Evolutionary conservation across 495 filamentous ascomycete species (phyloP).

Genomic region (Penicillium fimorum): DNA sequence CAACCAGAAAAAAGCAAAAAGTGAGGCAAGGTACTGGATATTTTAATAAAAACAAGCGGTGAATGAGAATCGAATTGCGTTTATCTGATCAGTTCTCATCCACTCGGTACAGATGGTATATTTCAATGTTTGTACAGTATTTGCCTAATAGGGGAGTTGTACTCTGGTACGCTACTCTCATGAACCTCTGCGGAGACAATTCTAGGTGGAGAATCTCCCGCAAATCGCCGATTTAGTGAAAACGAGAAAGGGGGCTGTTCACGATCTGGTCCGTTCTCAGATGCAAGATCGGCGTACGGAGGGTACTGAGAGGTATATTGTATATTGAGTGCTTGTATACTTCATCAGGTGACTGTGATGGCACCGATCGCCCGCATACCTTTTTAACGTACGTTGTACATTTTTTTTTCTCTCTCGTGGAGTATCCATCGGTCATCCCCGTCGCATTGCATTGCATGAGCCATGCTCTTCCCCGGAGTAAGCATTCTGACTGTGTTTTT

Average conservation of each 20-base stretch:
- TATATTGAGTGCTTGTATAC: slow-evolving; percentile 5
- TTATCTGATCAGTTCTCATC: slow-evolving; percentile 27
- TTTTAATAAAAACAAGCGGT: slow-evolving; percentile 22
- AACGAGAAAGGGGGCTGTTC: slow-evolving; percentile 20
- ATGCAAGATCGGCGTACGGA: slow-evolving; percentile 24
- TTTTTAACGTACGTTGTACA: background rate
- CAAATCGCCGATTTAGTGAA: slow-evolving; percentile 27
- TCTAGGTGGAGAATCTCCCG: slow-evolving; percentile 26
- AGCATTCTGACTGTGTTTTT: background rate
- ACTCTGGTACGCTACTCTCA: background rate
- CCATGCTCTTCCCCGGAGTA: slow-evolving; percentile 26
- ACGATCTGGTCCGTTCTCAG: slow-evolving; percentile 32
- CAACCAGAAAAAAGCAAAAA: slow-evolving; percentile 11
- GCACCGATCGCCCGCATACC: slow-evolving; percentile 19
- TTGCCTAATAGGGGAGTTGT: background rate
- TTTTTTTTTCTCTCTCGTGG: slow-evolving; percentile 20
- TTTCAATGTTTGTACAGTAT: background rate
- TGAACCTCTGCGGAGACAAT: slow-evolving; percentile 17
- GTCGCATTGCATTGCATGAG: slow-evolving; percentile 35
- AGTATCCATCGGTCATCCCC: slow-evolving; percentile 21
- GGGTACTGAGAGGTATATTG: background rate
- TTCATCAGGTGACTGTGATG: slow-evolving; percentile 28
- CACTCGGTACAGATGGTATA: background rate
- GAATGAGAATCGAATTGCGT: slow-evolving; percentile 18
- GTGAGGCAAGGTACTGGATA: slow-evolving; percentile 6